Evolutionary conservation across 495 filamentous ascomycete species (phyloP).

Genomic region (Penicillium diatomitis): DNA sequence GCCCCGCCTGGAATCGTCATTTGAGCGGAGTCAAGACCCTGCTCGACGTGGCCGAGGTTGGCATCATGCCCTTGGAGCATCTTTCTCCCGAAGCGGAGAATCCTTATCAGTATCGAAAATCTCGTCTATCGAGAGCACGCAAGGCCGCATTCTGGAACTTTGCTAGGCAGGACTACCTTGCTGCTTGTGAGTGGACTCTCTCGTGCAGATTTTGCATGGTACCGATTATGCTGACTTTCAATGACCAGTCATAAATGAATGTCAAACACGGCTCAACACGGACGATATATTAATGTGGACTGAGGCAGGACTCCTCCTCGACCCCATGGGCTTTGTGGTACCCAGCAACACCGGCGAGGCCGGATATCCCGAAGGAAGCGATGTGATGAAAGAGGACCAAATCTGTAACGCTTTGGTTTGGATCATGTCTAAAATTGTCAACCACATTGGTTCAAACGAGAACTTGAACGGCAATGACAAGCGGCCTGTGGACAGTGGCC

Average conservation of each 20-base stretch:
- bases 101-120: slow-evolving; percentile 22
- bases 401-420: slow-evolving; percentile 55
- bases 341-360: slow-evolving; percentile 40
- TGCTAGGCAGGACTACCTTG: slow-evolving; percentile 55
- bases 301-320: slow-evolving; percentile 50
- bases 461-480: slow-evolving; percentile 29
- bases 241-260: slow-evolving; percentile 48
- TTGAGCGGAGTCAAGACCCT: slow-evolving; percentile 54
- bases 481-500: slow-evolving; percentile 24
- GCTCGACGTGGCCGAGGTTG: slow-evolving; percentile 53
- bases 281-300: slow-evolving; percentile 53
- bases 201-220: not conserved
- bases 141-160: slow-evolving; percentile 59
- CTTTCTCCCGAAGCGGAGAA: slow-evolving; percentile 28
- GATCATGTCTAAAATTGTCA: slow-evolving; percentile 54
- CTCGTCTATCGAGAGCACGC: slow-evolving; percentile 43
- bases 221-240: not conserved
- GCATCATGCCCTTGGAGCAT: slow-evolving; percentile 50
- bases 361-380: slow-evolving; percentile 39
- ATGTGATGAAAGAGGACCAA: slow-evolving; percentile 50
- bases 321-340: slow-evolving; percentile 43
- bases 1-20: slow-evolving; percentile 54
- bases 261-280: slow-evolving; percentile 51
- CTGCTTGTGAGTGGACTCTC: slow-evolving; percentile 44
- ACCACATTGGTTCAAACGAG: slow-evolving; percentile 48